These are phyloP conservation scores for Prunus kanzakura DNA, from an alignment of 306 rosid genomes.

Conservation along the genomic window DNA sequence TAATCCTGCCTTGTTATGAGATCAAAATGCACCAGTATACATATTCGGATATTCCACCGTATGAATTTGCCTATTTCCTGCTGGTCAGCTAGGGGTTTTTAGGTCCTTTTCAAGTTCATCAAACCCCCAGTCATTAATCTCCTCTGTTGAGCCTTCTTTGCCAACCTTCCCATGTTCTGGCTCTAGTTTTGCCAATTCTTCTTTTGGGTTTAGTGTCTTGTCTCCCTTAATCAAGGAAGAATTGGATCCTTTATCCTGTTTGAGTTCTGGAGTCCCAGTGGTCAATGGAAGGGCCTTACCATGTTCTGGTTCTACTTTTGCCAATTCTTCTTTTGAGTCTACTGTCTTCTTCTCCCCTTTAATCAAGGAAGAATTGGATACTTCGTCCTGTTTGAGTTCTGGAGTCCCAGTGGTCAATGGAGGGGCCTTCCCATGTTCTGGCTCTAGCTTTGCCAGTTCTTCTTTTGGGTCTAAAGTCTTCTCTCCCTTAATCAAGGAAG, in stretches of 20 bases:
- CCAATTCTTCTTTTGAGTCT: constrained; percentile 6
- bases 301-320: constrained; percentile 22
- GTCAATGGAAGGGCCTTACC: constrained; percentile 19
- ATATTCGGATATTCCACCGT: background rate
- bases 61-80: constrained; percentile 24
- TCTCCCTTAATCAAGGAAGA: constrained; percentile 22
- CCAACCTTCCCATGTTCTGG: constrained; percentile 38
- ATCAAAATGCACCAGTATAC: constrained; percentile 2
- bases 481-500: constrained; percentile 20
- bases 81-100: constrained; percentile 18
- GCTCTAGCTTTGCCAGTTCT: constrained; percentile 17
- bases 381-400: constrained; percentile 26
- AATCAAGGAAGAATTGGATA: constrained; percentile 15
- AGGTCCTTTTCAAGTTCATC: constrained; percentile 54
- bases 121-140: constrained; percentile 69
- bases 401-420: constrained; percentile 12
- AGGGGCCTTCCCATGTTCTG: constrained; percentile 30
- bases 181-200: constrained; percentile 16
- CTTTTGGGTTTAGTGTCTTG: constrained; percentile 1
- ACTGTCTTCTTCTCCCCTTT: constrained; percentile 11
- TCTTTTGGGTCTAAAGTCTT: constrained; percentile 7
- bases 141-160: constrained; percentile 48
- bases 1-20: background rate
- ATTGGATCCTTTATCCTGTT: constrained; percentile 13
- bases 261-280: constrained; percentile 21